These are phyloP conservation scores for Bipolaris victoriae DNA, from an alignment of 2,329 filamentous ascomycete genomes.

Conservation along the genomic window DNA sequence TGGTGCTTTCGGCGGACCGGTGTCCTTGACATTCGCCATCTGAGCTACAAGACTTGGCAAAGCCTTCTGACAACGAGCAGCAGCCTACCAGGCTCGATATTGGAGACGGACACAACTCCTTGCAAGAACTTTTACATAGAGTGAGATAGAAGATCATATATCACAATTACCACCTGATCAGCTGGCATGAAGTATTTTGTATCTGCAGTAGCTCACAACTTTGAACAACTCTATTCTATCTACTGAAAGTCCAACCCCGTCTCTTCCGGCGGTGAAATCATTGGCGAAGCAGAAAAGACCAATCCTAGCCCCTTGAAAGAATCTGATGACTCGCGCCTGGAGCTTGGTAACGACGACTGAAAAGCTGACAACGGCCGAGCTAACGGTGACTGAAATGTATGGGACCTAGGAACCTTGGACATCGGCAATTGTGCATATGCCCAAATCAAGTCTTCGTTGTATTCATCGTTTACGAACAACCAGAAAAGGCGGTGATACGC, in stretches of 20 bases:
- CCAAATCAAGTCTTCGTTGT: slow-evolving; percentile 15
- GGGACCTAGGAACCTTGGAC: slow-evolving; percentile 8
- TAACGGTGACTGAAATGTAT: neutral
- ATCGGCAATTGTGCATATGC: slow-evolving; percentile 11
- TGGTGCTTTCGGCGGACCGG: neutral
- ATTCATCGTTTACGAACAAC: slow-evolving; percentile 10
- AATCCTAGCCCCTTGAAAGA: neutral
- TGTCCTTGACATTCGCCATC: neutral
- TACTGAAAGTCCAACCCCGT: neutral
- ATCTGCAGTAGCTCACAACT: neutral
- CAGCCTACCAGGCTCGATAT: neutral
- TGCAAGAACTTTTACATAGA: neutral
- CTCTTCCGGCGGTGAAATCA: neutral
- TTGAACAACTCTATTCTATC: neutral
- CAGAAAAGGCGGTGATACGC: slow-evolving; percentile 6
- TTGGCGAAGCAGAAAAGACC: neutral
- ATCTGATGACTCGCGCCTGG: neutral
- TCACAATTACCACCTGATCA: neutral
- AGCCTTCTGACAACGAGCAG: neutral
- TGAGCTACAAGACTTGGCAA: neutral
- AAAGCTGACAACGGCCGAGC: neutral
- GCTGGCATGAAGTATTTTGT: neutral
- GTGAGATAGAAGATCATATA: neutral
- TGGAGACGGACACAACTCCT: neutral
- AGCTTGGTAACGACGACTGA: neutral